Evolutionary conservation across 169 alveolate genomes (phyloP), one percentile per base, ranked within the genome.

Genomic region (Plasmodium chabaudi): DNA sequence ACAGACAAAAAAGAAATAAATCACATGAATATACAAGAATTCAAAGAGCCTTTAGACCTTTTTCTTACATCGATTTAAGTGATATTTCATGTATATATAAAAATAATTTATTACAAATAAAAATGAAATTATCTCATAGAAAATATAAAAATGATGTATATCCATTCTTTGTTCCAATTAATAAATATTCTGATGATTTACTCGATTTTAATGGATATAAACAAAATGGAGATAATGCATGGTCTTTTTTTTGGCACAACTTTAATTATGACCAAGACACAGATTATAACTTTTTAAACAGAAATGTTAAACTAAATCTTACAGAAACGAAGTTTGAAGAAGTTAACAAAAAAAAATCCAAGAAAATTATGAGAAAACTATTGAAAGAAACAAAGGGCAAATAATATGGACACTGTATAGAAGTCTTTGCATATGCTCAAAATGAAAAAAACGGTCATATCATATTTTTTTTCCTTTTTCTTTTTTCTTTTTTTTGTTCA

Each of bases 241-340:
- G 89, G 89, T 77, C 89, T 39, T 77, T 77, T 77, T 77, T 77
- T 39, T 77, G 89, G 89, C 89, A 77, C 21, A 55, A 77, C 47
- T 77, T 77, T 65, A 64, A 77, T 13, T 77, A 77, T 77, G 89
- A 77, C 70, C 72, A 27, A 44, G 70, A 77, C 34, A 77, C 89
- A 13, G 89, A 77, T 57, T 77, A 77, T 53, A 69, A 39, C 64
- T 77, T 77, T 69, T 69, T 77, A 23, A 77, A 77, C 57, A 77
- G 69, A 77, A 77, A 77, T 23, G 57, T 77, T 9, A 77, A 77
- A 77, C 23, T 77, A n/a, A 77, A 77, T 68, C 0, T 77, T 17
- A 77, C 89, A 2, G 89, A 77, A 65, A 77, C 89, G 2, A 77
- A 77, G 67, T 77, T 77, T 77, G 79, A 77, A n/a, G 74, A 60